Base-by-base conservation (phyloP, 495 filamentous ascomycete species). In the Talaromyces proteolyticus region DNA sequence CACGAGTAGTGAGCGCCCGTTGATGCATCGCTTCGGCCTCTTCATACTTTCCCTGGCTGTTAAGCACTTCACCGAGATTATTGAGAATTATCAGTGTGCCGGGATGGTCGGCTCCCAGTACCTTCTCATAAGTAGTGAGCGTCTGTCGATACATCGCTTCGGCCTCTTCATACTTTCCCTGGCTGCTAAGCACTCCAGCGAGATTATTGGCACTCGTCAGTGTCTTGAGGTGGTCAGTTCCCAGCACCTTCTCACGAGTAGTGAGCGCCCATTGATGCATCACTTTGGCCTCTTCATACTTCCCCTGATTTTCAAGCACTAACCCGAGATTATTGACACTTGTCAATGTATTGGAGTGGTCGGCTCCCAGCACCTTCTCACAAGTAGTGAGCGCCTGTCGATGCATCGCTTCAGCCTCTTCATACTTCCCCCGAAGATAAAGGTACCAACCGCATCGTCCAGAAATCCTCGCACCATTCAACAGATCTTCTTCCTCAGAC, bases 251-350 rank as follows among this genome's bases (percentile, higher is more conserved):
- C 47, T 63, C 52, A 25, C 39, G 43, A 38, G 8, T 12, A 46
- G 58, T 41, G 5, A 62, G 25, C 3, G 47, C 61, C 41, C 54
- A 53, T 36, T 38, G 49, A 41, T 53, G 39, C 29, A 64, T 34
- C 6, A 5, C 36, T 39, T 64, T 65, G 0, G 70, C 68, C 21
- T 72, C 68, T 38, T 62, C 34, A 43, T 63, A 67, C 44, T 60
- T 63, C 19, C 60, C 63, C 47, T 59, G 55, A 20, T 41, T 24
- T 12, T 44, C 0, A 12, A 66, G 55, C n/a, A 57, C 41, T 4
- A 44, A 44, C 8, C 53, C 70, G 22, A 63, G 53, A 24, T 61
- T 57, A 29, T 54, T 55, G 17, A 67, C 42, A 44, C 56, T 67
- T 10, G 4, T 29, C 16, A 66, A 50, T 16, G 50, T 71, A 42